Evolutionary conservation across 179 eudicot genomes (phyloP), one percentile per base, ranked within the genome.

Genomic region (Vitellaria paradoxa): DNA sequence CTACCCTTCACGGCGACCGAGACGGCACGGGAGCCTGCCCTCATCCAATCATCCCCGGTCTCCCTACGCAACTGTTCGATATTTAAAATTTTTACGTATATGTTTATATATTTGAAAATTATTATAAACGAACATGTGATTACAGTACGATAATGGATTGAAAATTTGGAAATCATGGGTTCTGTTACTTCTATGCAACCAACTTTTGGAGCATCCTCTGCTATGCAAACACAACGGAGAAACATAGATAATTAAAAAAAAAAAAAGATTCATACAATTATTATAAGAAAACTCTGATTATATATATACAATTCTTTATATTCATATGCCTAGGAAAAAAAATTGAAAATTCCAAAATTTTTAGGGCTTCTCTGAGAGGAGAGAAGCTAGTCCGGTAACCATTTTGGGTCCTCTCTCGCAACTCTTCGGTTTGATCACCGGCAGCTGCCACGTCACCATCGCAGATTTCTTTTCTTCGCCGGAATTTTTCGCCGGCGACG

Each of bases 361-460:
- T 82, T 20, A 86, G 70, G 84, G 78, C 68, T 84, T 90, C 68
- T 87, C 88, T 61, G 76, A 68, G 83, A 89, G 85, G 6, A 89
- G 87, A 69, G 86, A 82, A 76, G 94, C 94, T 60, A 90, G 80
- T 67, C 94, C 94, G 76, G 94, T 81, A 6, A 90, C 91, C 23
- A 82, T 83, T 72, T 82, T 86, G 18, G 57, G 73, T 42, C 82
- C 86, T 70, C 82, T 80, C 45, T 83, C 85, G 9, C 72, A 80
- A 52, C 80, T 87, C 86, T 77, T 87, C 68, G 85, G 81, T 53
- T 76, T 89, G 24, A 85, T 59, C 83, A 72, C 84, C 81, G 86
- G 88, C 60, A 85, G 84, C 79, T 73, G 79, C 82, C 86, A 82
- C 49, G 46, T n/a, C 50, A 23, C 49, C 50, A 45, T 68, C 56